A percentile compares a stretch with the other conserved stretches of the same genome.
Evolutionary conservation across 805 yeast genomes (phyloP).

Genomic region (Suhomyces xylopsoci): DNA sequence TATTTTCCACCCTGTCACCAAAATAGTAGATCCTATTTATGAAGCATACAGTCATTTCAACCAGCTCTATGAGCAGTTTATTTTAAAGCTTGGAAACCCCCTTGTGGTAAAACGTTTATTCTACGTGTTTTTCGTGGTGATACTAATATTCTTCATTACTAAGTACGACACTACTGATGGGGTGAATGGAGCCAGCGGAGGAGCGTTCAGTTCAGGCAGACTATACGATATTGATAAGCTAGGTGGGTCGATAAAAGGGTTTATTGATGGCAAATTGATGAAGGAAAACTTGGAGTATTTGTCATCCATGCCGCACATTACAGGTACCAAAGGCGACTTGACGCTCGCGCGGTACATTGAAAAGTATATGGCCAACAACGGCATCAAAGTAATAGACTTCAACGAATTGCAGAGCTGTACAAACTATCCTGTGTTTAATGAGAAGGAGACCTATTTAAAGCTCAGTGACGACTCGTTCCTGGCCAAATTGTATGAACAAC

Average conservation of each 20-base stretch:
- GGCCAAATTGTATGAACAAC: constrained; percentile 39
- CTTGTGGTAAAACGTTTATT: constrained; percentile 73
- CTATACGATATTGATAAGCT: constrained; percentile 61
- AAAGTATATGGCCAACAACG: constrained; percentile 55
- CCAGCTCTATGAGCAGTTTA: constrained; percentile 50
- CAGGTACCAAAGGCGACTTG: constrained; percentile 86
- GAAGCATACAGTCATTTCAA: constrained; percentile 43
- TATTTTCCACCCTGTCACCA: constrained; percentile 42
- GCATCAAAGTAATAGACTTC: constrained; percentile 50
- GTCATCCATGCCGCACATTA: constrained; percentile 77
- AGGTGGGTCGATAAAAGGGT: constrained; percentile 45
- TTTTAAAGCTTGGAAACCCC: constrained; percentile 80
- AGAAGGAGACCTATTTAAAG: constrained; percentile 25
- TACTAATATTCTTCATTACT: constrained; percentile 54
- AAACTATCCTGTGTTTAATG: constrained; percentile 55
- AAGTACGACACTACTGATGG: constrained; percentile 49
- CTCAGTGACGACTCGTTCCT: constrained; percentile 31
- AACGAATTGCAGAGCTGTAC: constrained; percentile 52
- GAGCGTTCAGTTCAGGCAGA: constrained; percentile 48
- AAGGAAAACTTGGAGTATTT: constrained; percentile 68
- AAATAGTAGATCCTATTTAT: constrained; percentile 50
- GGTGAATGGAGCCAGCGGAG: constrained; percentile 38
- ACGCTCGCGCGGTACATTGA: constrained; percentile 66
- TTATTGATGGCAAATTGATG: constrained; percentile 53
- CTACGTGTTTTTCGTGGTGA: constrained; percentile 65